Evolutionary conservation across 2,329 filamentous ascomycete species (phyloP).

Genomic region (Parascedosporium putredinis): DNA sequence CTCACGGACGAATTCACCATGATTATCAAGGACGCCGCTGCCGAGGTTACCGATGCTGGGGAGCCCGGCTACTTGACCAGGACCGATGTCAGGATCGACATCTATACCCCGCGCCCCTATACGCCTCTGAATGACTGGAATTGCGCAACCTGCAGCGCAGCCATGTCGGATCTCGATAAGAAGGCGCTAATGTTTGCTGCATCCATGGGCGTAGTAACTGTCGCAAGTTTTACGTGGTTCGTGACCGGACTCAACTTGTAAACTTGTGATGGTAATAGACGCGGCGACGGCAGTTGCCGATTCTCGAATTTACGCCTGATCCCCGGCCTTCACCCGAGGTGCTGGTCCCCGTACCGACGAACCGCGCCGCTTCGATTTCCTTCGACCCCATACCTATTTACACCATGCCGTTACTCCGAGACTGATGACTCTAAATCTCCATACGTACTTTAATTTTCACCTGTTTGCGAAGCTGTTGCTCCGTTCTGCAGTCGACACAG

Average conservation of each 20-base stretch:
- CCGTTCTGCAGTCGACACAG: background rate
- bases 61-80: conserved; percentile 45
- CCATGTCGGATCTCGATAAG: conserved; percentile 33
- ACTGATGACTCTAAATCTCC: background rate
- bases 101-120: conserved; percentile 45
- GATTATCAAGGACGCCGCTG: conserved; percentile 49
- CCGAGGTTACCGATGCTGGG: conserved; percentile 35
- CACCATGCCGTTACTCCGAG: background rate
- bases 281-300: background rate
- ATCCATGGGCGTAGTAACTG: conserved; percentile 43
- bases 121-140: conserved; percentile 39
- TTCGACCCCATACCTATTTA: too few relatives aligned
- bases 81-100: conserved; percentile 43
- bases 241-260: conserved; percentile 38
- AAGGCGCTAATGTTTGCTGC: conserved; percentile 39
- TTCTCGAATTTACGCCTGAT: background rate
- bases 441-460: background rate
- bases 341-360: background rate
- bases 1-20: conserved; percentile 48
- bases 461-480: background rate
- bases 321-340: background rate
- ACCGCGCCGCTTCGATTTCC: background rate
- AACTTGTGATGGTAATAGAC: background rate
- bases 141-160: conserved; percentile 48
- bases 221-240: conserved; percentile 55